Evolutionary conservation across 345 rosid species (phyloP), one percentile per base, ranked within the genome.

Genomic region (Sonneratia caseolaris): DNA sequence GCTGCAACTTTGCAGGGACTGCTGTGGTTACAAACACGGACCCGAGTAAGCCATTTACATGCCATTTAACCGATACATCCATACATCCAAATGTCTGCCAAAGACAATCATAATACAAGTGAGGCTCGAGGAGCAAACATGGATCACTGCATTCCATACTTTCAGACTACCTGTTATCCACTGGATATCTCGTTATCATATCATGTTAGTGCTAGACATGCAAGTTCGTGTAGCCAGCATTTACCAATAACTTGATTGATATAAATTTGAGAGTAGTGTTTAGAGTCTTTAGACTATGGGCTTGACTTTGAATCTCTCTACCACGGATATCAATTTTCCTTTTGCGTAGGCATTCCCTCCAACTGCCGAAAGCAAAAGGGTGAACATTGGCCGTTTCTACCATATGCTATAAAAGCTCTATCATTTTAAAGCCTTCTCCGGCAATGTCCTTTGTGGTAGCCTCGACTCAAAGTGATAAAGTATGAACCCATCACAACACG

Each of bases 21-120:
- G 97, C 98, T 61, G 82, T 87, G 59, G 86, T 87, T 55, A 91
- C 95, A n/a, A 87, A 82, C 79, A 83, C 89, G 38, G 82, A 94
- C 82, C 98, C 98, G 49, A 94, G 98, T 94, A 72, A 88, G 89
- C 79, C 38, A 22, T 9, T 42, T 78, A 79, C 75, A 84, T 82
- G 5, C 65, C 95, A 5, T 93, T 93, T 77, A 93, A 91, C 57
- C 68, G 76, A 66, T 93, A 88, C 66, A 91, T 88, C 70, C 86
- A 86, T 81, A 91, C 85, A 88, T 88, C 70, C 91, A 93, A 0
- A 57, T 81, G 1, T 88, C 92, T 0, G 83, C 84, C 27, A 91
- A 96, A 82, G 91, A 97, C 71, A 84, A 85, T 79, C 91, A 91
- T 43, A 81, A 93, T 81, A 97, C 98, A 55, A 93, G 98, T 93